Conservation (phyloP, 345 rosid genomes). For the Xanthoceras sorbifolium region DNA sequence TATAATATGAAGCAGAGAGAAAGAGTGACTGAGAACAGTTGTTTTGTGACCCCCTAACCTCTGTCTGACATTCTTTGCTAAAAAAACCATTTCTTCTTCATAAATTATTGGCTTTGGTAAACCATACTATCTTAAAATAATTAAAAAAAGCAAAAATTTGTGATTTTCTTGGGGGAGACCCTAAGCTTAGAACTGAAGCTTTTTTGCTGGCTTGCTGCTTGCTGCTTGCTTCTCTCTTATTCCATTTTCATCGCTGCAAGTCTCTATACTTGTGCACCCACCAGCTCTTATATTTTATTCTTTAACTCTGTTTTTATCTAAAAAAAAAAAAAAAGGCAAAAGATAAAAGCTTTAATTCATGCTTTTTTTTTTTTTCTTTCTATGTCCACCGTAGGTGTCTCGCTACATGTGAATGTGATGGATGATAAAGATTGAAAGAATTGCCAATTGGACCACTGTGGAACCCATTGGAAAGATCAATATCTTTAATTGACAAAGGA, state of each 20-base stretch:
- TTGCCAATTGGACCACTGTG: constrained; percentile 9
- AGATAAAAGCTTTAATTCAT: not conserved
- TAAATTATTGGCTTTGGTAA: constrained; percentile 9
- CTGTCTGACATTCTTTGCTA: constrained; percentile 36
- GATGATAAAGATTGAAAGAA: constrained; percentile 9
- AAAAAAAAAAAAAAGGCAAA: not conserved
- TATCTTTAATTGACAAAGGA: constrained; percentile 3
- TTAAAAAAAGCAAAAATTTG: not conserved
- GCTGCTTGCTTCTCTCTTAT: constrained; percentile 12
- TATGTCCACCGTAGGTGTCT: not conserved
- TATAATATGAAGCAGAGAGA: constrained; percentile 11
- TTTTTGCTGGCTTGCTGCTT: constrained; percentile 18
- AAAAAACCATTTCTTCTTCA: constrained; percentile 4
- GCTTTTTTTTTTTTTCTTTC: not conserved
- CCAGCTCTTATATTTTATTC: not conserved
- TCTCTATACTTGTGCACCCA: constrained; percentile 19
- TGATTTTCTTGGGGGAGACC: constrained; percentile 10
- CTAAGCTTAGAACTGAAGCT: constrained; percentile 19
- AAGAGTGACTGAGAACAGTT: constrained; percentile 17
- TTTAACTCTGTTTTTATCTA: not conserved
- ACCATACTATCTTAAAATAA: not conserved
- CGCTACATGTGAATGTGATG: not conserved
- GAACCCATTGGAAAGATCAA: constrained; percentile 7
- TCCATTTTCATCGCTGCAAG: constrained; percentile 27
- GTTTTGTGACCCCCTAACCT: constrained; percentile 28